These are phyloP conservation scores for Sherardia arvensis DNA, from an alignment of 257 asterid genomes.

Conservation along the genomic window DNA sequence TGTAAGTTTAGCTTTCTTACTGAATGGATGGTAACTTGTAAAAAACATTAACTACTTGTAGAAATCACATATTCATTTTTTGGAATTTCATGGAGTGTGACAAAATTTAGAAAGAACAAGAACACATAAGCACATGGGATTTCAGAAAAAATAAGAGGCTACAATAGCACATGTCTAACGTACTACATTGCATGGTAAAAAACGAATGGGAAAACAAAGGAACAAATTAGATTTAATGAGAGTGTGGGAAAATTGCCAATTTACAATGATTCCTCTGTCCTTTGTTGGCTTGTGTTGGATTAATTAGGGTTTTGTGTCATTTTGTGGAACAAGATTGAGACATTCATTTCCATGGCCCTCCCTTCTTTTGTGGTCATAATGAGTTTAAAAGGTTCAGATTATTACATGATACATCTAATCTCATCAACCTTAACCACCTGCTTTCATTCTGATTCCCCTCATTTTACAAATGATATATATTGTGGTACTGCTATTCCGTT, in stretches of 20 bases:
- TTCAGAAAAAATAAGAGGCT: neutral
- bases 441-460: neutral
- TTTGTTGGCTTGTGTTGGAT: slow-evolving; percentile 27
- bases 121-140: neutral
- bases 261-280: slow-evolving; percentile 17
- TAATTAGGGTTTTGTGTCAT: slow-evolving; percentile 40
- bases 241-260: slow-evolving; percentile 14
- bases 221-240: slow-evolving; percentile 12
- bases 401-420: neutral
- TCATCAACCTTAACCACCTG: neutral
- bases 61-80: too few species aligned
- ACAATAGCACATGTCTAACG: neutral
- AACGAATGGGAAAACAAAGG: neutral
- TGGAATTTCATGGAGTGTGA: neutral
- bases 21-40: too few species aligned
- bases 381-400: neutral
- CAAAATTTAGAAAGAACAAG: neutral
- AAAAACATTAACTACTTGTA: too few species aligned
- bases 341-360: slow-evolving; percentile 8
- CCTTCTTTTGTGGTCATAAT: neutral
- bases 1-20: too few species aligned
- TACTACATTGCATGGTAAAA: neutral
- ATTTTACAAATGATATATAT: too few species aligned
- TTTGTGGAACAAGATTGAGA: slow-evolving; percentile 44
- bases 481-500: too few species aligned